Evolutionary conservation across 2,329 filamentous ascomycete species (phyloP).

Genomic region (Trichoderma sp.): DNA sequence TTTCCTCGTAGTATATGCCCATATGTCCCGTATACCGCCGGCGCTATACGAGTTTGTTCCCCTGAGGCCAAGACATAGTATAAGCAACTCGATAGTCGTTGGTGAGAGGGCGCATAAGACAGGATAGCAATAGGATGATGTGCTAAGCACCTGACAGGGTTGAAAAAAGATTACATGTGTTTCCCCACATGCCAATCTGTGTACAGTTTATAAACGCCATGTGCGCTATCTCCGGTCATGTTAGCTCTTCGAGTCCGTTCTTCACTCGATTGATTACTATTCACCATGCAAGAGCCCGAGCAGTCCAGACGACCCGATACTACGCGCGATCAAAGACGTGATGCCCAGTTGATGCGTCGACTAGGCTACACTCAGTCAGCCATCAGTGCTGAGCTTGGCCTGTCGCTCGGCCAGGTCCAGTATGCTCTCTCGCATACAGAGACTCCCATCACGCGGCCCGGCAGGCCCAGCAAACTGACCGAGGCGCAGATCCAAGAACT

Average conservation of each 20-base stretch:
- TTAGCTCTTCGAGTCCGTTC: neutral
- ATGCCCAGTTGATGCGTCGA: conserved; percentile 9
- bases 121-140: neutral
- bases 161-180: neutral
- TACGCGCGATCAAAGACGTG: conserved; percentile 9
- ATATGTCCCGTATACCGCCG: neutral
- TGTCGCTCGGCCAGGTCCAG: conserved; percentile 7
- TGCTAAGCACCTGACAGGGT: neutral
- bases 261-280: neutral
- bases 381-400: conserved; percentile 1
- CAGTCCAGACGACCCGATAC: conserved; percentile 1
- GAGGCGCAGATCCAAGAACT: conserved; percentile 12
- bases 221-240: neutral
- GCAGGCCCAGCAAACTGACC: neutral
- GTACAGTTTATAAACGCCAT: neutral
- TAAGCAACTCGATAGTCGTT: neutral
- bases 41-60: neutral
- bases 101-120: neutral
- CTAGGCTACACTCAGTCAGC: conserved; percentile 10
- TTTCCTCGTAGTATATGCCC: neutral
- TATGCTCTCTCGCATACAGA: conserved; percentile 11
- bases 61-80: neutral
- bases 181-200: neutral
- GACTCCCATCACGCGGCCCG: conserved; percentile 1
- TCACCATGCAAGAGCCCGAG: neutral